Base-by-base conservation (phyloP, 1,284 basidiomycete genomes). In the Apiotrichum montevideense region DNA sequence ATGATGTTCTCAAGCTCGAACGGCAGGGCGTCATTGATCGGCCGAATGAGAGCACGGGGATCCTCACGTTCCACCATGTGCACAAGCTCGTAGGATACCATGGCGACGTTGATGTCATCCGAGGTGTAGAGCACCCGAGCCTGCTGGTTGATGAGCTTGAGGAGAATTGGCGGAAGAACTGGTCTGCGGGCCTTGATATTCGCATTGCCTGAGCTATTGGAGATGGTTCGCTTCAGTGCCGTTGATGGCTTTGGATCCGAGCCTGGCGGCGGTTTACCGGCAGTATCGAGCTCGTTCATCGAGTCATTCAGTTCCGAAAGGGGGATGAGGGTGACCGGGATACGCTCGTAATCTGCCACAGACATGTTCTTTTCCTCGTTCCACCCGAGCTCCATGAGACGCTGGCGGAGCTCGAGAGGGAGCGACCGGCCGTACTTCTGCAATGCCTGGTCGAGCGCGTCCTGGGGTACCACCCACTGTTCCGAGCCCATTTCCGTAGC, bases 41-140 rank as follows among this genome's bases (percentile, higher is more conserved):
- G 81, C 11, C 83, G 79, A 13, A 88, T 75, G 6, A 86, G 75
- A 15, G 79, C 77, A 1, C 34, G 29, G 2, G 87, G 83, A 64
- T 90, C 88, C 64, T 88, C 86, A 32, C 87, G 80, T 82, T 90
- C 86, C 37, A 87, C 72, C 59, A 87, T 83, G n/a, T 85, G 63
- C 21, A 88, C 66, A 4, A 84, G 73, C 46, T 80, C 80, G 35
- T 82, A 80, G 7, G 87, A 84, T 0, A 80, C 74, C n/a, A 78
- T 80, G 2, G 84, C 80, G 21, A 87, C 80, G 1, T 72, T 63
- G 58, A 84, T 79, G 65, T 85, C 81, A 21, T 73, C 61, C 60
- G 87, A 85, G 46, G 78, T 79, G 1, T 81, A 78, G 55, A 87
- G 74, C 3, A 68, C 15, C 1, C 55, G 46, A 10, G 67, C 67